Evolutionary conservation across 106 monocot genomes (phyloP), one percentile per base, ranked within the genome.

Genomic region (Xerophyta viscosa): DNA sequence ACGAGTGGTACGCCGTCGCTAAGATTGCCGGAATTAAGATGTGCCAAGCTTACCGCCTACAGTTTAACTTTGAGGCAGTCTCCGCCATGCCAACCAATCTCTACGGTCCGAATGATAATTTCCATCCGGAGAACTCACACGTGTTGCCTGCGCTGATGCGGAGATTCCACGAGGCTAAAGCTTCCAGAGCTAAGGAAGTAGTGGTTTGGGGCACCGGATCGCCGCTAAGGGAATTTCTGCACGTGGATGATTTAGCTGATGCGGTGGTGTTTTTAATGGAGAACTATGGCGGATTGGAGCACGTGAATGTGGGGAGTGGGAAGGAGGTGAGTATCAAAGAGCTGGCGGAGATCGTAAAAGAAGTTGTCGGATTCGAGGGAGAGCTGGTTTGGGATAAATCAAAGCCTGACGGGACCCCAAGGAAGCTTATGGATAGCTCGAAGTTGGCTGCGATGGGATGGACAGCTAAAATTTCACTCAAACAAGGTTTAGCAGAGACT

Each of bases 41-140:
- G 78, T 98, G 96, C 70, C 85, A 98, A 76, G 89, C 81, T 1
- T 98, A 79, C 44, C 50, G 73, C 39, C 59, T 86, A 51, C 96
- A 98, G 68, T 61, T 85, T 41, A 70, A 73, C 2, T 71, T 78
- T 37, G 74, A 89, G 28, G 96, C 85, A 27, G 68, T 98, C 58
- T 98, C 96, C 10, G 96, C 81, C 24, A 98, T 98, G 96, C 96
- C 96, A 14, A 98, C 96, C 24, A 98, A 98, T 44, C 68, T 98
- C 11, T 98, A 89, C 54, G 96, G 96, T 10, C 73, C 85, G 26
- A 54, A 69, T n/a, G 96, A 98, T 37, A 98, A 98, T 57, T 98
- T 98, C 69, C 96, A 98, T 56, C 96, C 96, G 0, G 78, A 98
- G 65, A 89, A 98, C 24, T 98, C 96, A 24, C 96, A 98, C 47